Evolutionary conservation across 2,329 filamentous ascomycete species (phyloP), one percentile per base, ranked within the genome.

Genomic region (Cryphonectria carpinicola): DNA sequence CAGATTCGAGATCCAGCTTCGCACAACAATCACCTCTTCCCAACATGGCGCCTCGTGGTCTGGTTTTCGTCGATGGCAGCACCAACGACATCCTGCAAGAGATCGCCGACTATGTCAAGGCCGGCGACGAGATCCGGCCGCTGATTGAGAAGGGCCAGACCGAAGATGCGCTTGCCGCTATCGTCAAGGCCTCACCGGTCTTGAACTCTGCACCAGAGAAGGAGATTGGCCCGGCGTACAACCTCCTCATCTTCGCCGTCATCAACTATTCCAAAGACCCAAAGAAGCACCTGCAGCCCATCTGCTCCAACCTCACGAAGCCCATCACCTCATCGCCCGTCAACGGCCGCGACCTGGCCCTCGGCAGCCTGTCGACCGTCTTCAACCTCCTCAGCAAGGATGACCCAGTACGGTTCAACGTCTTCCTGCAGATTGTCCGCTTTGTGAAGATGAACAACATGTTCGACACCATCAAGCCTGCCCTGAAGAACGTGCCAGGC

Each of bases 151-250:
- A 87, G 82, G 89, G 90, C 75, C 86, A 95, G 83, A 93, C 94
- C 84, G 94, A 97, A 76, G 94, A 97, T 75, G 90, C 93, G 62
- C 88, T 99, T 70, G 92, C 95, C 86, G 95, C 94, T 87, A 87
- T 99, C 75, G 93, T 98, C 73, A 89, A 91, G 75, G 92, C 93
- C 70, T 94, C 93, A 67, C 83, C 88, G 67, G 88, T 88, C 66
- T 86, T 99, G 80, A 97, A 95, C 83, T 88, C 88, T 74, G 93
- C 94, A 69, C 93, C 95, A 71, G 96, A 99, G 87, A 97, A 96
- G 88, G 95, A 98, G 83, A 96, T 98, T 81, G 95, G 94, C 72
- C 92, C 95, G 71, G 94, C 95, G 73, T 98, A 98, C 85, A 98
- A 99, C 85, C 92, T 98, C 76, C 91, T 99, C 81, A 91, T 98